Base-by-base conservation (phyloP, 2,329 filamentous ascomycete species). In the Fusarium sp. region DNA sequence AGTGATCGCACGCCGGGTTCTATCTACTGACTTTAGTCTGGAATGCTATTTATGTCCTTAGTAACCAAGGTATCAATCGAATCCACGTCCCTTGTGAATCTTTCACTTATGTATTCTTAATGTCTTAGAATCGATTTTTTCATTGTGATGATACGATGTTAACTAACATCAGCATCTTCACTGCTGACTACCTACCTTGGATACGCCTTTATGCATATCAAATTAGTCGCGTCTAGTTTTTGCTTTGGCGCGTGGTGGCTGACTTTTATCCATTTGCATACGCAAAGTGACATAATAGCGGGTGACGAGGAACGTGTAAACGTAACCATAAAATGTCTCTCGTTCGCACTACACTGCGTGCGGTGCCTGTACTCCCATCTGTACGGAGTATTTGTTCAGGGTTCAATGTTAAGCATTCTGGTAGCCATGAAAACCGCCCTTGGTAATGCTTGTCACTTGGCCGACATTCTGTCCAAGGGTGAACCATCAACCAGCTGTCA, bases 41-140 rank as follows among this genome's bases (percentile, higher is more conserved):
- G 66, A 70, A 70, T 58, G 67, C 58, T 58, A 65, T 70, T 50
- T 64, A 69, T 65, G 51, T 66, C 47, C 28, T 47, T 28, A 56
- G 45, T 15, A 28, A 42, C 30, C 44, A 45, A 47, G 8, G 8
- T 26, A 20, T 45, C 32, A 32, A 44, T 55, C 20, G 32, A 39
- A 20, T 13, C 45, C 35, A 41, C 20, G 18, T 42, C 44, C 26
- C 39, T 36, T 57, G 22, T 45, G 42, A n/a, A 26, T 18, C n/a
- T 50, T 22, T 39, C 15, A 44, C 47, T 53, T 12, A 26, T 26
- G 32, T 26, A 22, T 26, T 44, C 15, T n/a, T 8, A 28, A 15
- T 18, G 14, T 36, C 24, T 36, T 15, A 14, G 30, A 38, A 53
- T 28, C 15, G 26, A 26, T 20, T 22, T 55, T 36, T 20, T 41